phyloP scores from a whole-genome alignment of 1,284 basidiomycete species.

The Coniferiporia weirii region DNA sequence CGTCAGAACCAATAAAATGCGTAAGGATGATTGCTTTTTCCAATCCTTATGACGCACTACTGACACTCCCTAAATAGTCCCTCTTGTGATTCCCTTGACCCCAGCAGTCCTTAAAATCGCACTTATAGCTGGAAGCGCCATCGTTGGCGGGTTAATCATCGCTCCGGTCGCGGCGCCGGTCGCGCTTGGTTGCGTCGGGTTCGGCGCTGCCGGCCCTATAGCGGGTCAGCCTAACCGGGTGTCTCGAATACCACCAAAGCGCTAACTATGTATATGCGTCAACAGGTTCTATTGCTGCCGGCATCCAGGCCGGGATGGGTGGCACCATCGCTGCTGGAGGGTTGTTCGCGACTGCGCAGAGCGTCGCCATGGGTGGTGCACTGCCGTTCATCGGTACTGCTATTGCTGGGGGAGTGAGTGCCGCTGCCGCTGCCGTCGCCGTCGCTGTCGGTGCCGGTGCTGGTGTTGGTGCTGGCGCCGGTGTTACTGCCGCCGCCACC shows the following conservation, averaged over 20 bases:
- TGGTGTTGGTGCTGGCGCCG: too few relatives aligned
- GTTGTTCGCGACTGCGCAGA: neutral
- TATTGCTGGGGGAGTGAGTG: too few relatives aligned
- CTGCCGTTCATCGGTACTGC: neutral
- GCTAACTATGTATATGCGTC: neutral
- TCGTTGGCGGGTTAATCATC: neutral
- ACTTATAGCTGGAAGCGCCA: neutral
- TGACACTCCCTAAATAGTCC: too few relatives aligned
- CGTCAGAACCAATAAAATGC: neutral
- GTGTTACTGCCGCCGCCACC: too few relatives aligned
- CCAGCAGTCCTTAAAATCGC: neutral
- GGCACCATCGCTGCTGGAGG: neutral
- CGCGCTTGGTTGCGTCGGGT: neutral
- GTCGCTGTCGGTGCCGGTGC: neutral
- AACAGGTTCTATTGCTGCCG: neutral
- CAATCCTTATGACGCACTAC: too few relatives aligned
- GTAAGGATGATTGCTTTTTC: too few relatives aligned
- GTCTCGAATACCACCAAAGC: neutral
- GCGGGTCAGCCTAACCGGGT: neutral
- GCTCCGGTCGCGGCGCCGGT: neutral
- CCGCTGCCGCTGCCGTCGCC: too few relatives aligned
- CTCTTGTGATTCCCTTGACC: neutral
- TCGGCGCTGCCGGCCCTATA: neutral
- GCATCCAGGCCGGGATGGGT: neutral
- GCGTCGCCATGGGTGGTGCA: slow-evolving; percentile 5